Evolutionary conservation across 1,284 basidiomycete genomes (phyloP).

Genomic region (Hypsizygus ulmarius): DNA sequence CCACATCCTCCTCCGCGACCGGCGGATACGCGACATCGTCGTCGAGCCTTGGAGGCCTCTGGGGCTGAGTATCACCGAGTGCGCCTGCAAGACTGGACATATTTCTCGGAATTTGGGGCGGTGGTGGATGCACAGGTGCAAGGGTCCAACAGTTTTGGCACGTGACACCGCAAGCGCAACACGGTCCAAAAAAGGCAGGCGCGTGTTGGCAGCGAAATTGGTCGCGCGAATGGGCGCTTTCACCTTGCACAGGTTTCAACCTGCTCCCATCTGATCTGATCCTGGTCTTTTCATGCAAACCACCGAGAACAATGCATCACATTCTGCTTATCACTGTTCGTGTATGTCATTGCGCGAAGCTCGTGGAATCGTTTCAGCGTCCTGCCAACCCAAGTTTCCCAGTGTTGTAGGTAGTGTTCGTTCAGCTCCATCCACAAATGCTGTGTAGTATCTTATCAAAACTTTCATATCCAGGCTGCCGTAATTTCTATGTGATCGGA

Average conservation of each 20-base stretch:
- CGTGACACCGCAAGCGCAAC: slow-evolving; percentile 10
- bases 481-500: slow-evolving; percentile 9
- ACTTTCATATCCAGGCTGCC: slow-evolving; percentile 8
- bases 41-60: slow-evolving; percentile 11
- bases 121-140: neutral
- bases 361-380: slow-evolving; percentile 21
- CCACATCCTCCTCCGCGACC: slow-evolving; percentile 35
- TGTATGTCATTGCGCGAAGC: too few species aligned
- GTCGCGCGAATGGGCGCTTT: slow-evolving; percentile 1
- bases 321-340: slow-evolving; percentile 16
- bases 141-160: neutral
- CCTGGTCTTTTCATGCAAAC: slow-evolving; percentile 1
- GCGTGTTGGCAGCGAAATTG: neutral
- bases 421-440: slow-evolving; percentile 7
- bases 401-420: slow-evolving; percentile 2
- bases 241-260: slow-evolving; percentile 5
- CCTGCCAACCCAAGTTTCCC: slow-evolving; percentile 18
- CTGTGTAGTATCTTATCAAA: slow-evolving; percentile 17
- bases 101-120: neutral
- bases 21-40: slow-evolving; percentile 13
- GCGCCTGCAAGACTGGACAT: slow-evolving; percentile 44
- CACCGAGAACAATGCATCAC: slow-evolving; percentile 6
- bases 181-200: slow-evolving; percentile 8
- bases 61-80: slow-evolving; percentile 32
- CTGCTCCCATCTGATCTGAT: slow-evolving; percentile 6